phyloP scores from a whole-genome alignment of 768 basidiomycete genomes.

The Macrolepiota fuliginosa region DNA sequence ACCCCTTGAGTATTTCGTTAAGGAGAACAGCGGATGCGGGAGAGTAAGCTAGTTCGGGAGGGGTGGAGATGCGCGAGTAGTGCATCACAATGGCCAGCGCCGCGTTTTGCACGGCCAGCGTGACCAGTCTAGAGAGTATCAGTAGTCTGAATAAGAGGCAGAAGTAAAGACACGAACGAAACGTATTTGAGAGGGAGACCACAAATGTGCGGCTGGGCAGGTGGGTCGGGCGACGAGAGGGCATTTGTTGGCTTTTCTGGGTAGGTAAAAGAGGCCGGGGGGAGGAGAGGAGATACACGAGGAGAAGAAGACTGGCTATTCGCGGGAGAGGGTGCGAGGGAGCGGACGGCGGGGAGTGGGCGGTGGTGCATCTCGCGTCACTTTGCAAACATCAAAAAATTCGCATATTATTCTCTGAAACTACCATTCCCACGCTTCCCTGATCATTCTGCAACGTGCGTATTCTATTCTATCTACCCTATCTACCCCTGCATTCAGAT shows the following conservation, averaged over 20 bases:
- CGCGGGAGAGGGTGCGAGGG: conserved; percentile 30
- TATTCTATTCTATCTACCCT: not conserved
- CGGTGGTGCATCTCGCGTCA: conserved; percentile 53
- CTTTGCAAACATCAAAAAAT: not conserved
- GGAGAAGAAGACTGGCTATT: conserved; percentile 34
- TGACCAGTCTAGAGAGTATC: conserved; percentile 55
- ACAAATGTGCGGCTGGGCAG: conserved; percentile 50
- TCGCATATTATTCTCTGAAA: conserved; percentile 6
- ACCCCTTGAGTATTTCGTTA: conserved; percentile 92
- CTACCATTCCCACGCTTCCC: conserved; percentile 4
- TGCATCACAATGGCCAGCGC: conserved; percentile 97
- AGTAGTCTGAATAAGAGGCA: conserved; percentile 4
- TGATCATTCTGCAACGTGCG: not conserved
- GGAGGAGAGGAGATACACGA: conserved; percentile 49
- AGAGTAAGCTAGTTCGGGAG: conserved; percentile 79
- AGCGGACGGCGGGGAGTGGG: conserved; percentile 52
- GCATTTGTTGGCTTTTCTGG: conserved; percentile 35
- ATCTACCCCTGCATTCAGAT: not conserved
- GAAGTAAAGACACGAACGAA: conserved; percentile 60
- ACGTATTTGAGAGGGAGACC: conserved; percentile 80
- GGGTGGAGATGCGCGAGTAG: conserved; percentile 90
- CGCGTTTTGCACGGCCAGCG: conserved; percentile 93
- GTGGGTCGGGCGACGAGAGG: conserved; percentile 29
- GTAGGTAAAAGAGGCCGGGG: conserved; percentile 41
- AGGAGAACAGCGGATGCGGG: conserved; percentile 93